Percentiles rank a stretch among this genome's conserved stretches.
Evolutionary conservation across 106 monocot genomes (phyloP).

Genomic region (Ottelia alismoides): DNA sequence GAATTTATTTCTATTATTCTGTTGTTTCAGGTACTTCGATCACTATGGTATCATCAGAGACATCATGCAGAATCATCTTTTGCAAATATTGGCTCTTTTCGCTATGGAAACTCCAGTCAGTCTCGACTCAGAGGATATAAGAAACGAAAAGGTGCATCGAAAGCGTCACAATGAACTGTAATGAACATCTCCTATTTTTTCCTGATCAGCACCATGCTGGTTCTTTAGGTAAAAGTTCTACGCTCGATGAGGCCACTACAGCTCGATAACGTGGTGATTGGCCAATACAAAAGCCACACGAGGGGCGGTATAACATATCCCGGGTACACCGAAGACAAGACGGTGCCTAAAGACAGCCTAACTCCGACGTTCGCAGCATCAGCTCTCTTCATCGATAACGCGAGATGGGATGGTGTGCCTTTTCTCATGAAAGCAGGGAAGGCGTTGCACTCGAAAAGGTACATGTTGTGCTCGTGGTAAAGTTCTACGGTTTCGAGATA

Average conservation of each 20-base stretch:
- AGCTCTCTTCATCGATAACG: conserved; percentile 86
- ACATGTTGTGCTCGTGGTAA: neutral
- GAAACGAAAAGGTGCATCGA: conserved; percentile 90
- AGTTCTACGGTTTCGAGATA: neutral
- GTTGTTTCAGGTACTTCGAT: conserved; percentile 62
- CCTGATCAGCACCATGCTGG: too few relatives aligned
- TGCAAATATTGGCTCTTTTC: conserved; percentile 92
- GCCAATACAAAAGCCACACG: conserved; percentile 77
- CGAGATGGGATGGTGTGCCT: conserved; percentile 93
- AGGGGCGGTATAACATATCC: conserved; percentile 66
- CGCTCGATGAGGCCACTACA: conserved; percentile 74
- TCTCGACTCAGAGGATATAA: conserved; percentile 84
- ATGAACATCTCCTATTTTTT: too few relatives aligned
- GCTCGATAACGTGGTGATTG: conserved; percentile 66
- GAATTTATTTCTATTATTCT: neutral
- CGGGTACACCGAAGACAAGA: conserved; percentile 66
- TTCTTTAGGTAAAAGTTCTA: conserved; percentile 78
- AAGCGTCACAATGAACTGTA: too few relatives aligned
- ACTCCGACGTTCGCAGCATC: conserved; percentile 93
- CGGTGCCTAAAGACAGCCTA: conserved; percentile 60
- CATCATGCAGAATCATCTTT: conserved; percentile 98
- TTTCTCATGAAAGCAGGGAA: conserved; percentile 98
- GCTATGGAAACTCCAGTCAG: conserved; percentile 98
- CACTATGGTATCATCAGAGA: conserved; percentile 90
- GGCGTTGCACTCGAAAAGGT: conserved; percentile 65